Conservation (phyloP, 1,284 basidiomycete species). For the Peniophora sp. region DNA sequence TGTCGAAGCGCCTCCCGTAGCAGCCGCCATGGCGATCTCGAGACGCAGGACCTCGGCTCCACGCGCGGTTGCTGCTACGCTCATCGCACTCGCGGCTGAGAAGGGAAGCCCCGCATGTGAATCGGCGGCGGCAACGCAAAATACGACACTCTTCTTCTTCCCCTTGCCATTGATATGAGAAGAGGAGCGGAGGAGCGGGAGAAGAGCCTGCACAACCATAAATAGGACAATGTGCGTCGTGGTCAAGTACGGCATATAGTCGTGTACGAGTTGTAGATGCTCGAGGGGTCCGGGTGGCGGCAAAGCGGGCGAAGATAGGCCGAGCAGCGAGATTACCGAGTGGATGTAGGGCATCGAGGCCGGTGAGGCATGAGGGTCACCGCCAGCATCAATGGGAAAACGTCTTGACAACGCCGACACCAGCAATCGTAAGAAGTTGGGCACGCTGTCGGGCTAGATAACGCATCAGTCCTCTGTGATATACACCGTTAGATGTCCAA, state of each 20-base stretch:
- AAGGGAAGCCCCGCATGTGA: slow-evolving; percentile 67
- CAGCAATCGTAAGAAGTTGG: slow-evolving; percentile 70
- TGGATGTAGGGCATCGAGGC: slow-evolving; percentile 59
- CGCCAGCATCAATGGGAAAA: slow-evolving; percentile 68
- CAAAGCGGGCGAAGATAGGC: slow-evolving; percentile 35
- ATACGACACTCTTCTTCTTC: slow-evolving; percentile 50
- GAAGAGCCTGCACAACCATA: slow-evolving; percentile 64
- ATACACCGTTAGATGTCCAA: slow-evolving; percentile 2
- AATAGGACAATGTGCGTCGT: slow-evolving; percentile 69
- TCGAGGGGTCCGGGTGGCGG: slow-evolving; percentile 55
- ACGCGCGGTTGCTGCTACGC: slow-evolving; percentile 59
- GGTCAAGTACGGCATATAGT: slow-evolving; percentile 61
- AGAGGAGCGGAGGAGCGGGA: slow-evolving; percentile 63
- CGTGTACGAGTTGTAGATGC: slow-evolving; percentile 50
- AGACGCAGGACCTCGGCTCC: slow-evolving; percentile 64
- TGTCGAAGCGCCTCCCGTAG: slow-evolving; percentile 40
- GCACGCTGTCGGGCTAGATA: slow-evolving; percentile 55
- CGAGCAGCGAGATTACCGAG: slow-evolving; percentile 64
- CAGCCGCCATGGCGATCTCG: slow-evolving; percentile 51
- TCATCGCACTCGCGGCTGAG: slow-evolving; percentile 59
- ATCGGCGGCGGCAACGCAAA: slow-evolving; percentile 64
- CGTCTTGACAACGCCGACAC: slow-evolving; percentile 71
- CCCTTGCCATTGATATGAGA: slow-evolving; percentile 35
- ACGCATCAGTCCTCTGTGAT: slow-evolving; percentile 3
- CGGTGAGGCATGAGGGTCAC: slow-evolving; percentile 68